Evolutionary conservation across 2,329 filamentous ascomycete species (phyloP), one percentile per base, ranked within the genome.

Genomic region (Diaporthe batatas): DNA sequence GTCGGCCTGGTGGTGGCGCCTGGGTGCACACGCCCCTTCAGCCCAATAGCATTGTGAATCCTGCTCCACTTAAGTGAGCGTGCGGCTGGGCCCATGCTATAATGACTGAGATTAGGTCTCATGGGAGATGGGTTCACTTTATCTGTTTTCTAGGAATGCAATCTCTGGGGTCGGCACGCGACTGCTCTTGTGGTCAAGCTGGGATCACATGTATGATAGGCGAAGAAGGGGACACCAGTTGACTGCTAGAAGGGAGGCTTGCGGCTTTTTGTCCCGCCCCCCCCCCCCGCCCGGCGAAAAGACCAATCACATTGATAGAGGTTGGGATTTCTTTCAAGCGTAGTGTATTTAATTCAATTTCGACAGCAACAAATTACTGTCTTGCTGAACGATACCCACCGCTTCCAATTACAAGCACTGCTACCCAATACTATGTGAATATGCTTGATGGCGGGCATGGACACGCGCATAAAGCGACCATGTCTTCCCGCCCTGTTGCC

Each of bases 391-490:
- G 14, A 57, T 34, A 34, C 36, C 36, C 36, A 36, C 67, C 25
- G 21, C 53, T 16, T 36, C 53, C 36, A 57, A 57, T 69, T 69
- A 69, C 67, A 69, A 47, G 47, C 21, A 11, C 58, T 69, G 36
- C 25, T 69, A 57, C 57, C 32, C 51, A 44, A 25, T 44, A 14
- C 51, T 47, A 12, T 47, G 16, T 69, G 25, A 36, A 57, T 42
- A 18, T 69, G 67, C 39, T 47, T 18, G 36, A 34, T 34, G 47
- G 51, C 25, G 21, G 53, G 44, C 53, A 49, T 12, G 39, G 51
- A 57, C 53, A 44, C 16, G 47, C 39, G 21, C 53, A 25, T 8
- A 36, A 57, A 57, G 51, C 32, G 29, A 36, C 12, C 25, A 47
- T 3, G 21, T 44, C 36, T 57, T 25, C 36, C 18, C 23, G 53